Evolutionary conservation across 129 eudicot species (phyloP).

Genomic region (Flaveria brownii): DNA sequence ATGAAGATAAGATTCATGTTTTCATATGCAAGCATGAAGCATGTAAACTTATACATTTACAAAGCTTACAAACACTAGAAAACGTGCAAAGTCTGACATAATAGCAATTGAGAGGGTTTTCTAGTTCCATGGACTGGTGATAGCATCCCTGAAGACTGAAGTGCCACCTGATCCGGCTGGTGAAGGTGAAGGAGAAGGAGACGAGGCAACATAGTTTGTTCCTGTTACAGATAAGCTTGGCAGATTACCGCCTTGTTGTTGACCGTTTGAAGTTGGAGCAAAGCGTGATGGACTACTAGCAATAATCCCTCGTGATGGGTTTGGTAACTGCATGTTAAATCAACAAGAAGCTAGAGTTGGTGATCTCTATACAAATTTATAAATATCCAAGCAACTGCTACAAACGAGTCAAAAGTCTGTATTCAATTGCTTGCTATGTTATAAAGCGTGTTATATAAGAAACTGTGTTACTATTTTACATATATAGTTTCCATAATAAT

Average conservation of each 20-base stretch:
- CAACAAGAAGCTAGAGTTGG: background rate
- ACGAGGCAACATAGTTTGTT: conserved; percentile 76
- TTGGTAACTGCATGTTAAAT: conserved; percentile 53
- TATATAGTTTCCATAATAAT: background rate
- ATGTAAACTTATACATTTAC: background rate
- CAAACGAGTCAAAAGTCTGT: background rate
- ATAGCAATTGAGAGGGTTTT: background rate
- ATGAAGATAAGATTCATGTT: background rate
- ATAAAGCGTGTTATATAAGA: background rate
- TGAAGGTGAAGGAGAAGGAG: conserved; percentile 80
- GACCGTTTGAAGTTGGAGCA: conserved; percentile 66
- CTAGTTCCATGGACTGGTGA: conserved; percentile 84
- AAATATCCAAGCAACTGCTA: background rate
- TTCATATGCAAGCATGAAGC: background rate
- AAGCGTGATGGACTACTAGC: conserved; percentile 83
- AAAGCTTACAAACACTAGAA: background rate
- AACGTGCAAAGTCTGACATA: background rate
- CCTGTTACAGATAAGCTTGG: conserved; percentile 76
- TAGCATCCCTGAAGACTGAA: conserved; percentile 62
- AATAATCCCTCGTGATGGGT: conserved; percentile 54
- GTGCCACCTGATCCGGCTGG: conserved; percentile 94
- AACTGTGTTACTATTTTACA: background rate
- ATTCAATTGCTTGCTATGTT: background rate
- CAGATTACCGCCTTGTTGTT: conserved; percentile 51
- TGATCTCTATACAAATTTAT: background rate